Evolutionary conservation across 345 rosid genomes (phyloP), one percentile per base, ranked within the genome.

Genomic region (Eucalyptus microcorys): DNA sequence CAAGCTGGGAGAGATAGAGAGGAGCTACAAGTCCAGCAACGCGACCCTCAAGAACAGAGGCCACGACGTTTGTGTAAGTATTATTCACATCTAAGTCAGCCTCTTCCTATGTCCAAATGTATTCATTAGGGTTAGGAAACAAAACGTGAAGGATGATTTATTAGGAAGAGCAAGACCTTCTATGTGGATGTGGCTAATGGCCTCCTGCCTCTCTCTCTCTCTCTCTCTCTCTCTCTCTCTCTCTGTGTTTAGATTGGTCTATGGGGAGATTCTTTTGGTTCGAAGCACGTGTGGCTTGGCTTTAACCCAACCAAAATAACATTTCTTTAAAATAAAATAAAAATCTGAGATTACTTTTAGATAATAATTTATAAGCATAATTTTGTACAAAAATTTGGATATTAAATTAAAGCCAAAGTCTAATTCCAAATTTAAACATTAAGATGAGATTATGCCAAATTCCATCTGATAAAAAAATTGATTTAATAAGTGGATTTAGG

Each of bases 41-140:
- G 93, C 96, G 7, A 91, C 88, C n/a, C 7, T 92, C 89, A 92
- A 88, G 91, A 95, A 94, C 88, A 79, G 95, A 76, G 96, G 97
- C 84, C 95, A 93, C 83, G 97, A 94, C 59, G 93, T 95, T 57
- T 87, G 90, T 83, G 95, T 95, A 93, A 87, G 86, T 76, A 3
- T 6, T 2, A 59, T 10, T 59, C 5, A 59, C 32, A 59, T 5
- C n/a, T 27, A 53, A 8, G 57, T 27, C 66, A 0, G 6, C 12
- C n/a, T 26, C 66, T 30, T 59, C 66, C n/a, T 11, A 26, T 59
- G 66, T 59, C 66, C 66, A 59, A 59, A 88, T 59, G 3, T 59
- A 59, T 26, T 59, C 0, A 11, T 59, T 5, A 11, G 66, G 66
- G 66, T 59, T 59, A 26, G 66, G n/a, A 26, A 14, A 59, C 7